Evolutionary conservation across 2,329 filamentous ascomycete species (phyloP).

Genomic region (Onygena corvina): DNA sequence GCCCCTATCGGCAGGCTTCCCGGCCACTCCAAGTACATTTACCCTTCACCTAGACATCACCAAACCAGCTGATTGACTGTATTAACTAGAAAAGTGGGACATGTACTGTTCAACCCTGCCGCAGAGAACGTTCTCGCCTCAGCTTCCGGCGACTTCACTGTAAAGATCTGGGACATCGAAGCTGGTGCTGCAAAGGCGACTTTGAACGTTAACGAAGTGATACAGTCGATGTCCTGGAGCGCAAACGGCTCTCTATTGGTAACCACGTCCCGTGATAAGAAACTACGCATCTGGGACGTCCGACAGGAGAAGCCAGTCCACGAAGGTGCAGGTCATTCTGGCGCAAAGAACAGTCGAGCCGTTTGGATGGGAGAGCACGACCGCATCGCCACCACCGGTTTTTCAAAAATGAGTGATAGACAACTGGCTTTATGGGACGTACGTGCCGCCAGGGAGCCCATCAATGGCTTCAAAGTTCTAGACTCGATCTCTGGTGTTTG

Average conservation of each 20-base stretch:
- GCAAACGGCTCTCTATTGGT: conserved; percentile 74
- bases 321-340: conserved; percentile 72
- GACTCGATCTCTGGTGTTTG: conserved; percentile 96
- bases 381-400: conserved; percentile 88
- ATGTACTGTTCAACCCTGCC: conserved; percentile 94
- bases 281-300: conserved; percentile 93
- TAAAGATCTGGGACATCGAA: conserved; percentile 92
- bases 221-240: conserved; percentile 93
- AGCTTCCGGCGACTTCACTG: conserved; percentile 82
- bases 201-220: conserved; percentile 78
- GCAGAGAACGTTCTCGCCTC: conserved; percentile 93
- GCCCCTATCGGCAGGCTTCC: conserved; percentile 66
- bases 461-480: conserved; percentile 78
- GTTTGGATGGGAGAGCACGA: conserved; percentile 98
- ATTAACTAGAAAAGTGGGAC: conserved; percentile 70
- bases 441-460: conserved; percentile 62
- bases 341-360: conserved; percentile 92
- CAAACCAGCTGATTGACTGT: conserved; percentile 18
- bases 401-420: conserved; percentile 96
- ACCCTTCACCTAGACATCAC: not conserved
- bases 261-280: conserved; percentile 96
- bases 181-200: conserved; percentile 61
- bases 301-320: conserved; percentile 80
- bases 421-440: conserved; percentile 94
- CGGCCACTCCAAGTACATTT: conserved; percentile 67